phyloP scores from a whole-genome alignment of 345 rosid genomes.

The Eucalyptus shirleyi region DNA sequence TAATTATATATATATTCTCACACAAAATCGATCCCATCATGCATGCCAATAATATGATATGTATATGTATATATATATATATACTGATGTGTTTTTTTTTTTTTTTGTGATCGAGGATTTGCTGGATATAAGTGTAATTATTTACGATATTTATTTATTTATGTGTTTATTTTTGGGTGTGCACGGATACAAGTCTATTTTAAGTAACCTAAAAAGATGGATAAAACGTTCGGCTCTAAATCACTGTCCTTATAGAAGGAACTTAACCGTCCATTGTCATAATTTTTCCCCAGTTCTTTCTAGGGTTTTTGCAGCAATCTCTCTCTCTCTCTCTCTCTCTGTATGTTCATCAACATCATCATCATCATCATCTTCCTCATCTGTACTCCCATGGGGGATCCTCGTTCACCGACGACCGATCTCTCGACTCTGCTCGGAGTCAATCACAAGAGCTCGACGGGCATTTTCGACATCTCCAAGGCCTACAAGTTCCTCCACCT shows the following conservation, averaged over 20 bases:
- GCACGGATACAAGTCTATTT: background rate
- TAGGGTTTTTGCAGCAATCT: background rate
- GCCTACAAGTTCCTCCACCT: constrained; percentile 49
- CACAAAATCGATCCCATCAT: no score
- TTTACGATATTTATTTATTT: background rate
- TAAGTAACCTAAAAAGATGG: background rate
- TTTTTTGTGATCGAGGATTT: no score
- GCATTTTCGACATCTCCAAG: constrained; percentile 20
- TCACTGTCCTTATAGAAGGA: background rate
- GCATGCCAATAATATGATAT: no score
- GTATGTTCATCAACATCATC: background rate
- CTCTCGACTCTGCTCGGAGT: background rate
- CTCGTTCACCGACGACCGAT: background rate
- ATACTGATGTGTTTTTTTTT: no score
- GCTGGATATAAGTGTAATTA: no score
- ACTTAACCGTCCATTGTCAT: background rate
- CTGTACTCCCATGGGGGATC: background rate
- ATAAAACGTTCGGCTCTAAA: background rate
- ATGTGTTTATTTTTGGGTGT: background rate
- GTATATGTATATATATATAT: no score
- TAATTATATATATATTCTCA: background rate
- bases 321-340: background rate
- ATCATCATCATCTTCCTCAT: background rate
- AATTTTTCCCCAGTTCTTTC: background rate
- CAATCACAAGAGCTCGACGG: background rate